These are phyloP conservation scores for Eucalyptus cloeziana DNA, from an alignment of 345 rosid genomes.

Conservation along the genomic window DNA sequence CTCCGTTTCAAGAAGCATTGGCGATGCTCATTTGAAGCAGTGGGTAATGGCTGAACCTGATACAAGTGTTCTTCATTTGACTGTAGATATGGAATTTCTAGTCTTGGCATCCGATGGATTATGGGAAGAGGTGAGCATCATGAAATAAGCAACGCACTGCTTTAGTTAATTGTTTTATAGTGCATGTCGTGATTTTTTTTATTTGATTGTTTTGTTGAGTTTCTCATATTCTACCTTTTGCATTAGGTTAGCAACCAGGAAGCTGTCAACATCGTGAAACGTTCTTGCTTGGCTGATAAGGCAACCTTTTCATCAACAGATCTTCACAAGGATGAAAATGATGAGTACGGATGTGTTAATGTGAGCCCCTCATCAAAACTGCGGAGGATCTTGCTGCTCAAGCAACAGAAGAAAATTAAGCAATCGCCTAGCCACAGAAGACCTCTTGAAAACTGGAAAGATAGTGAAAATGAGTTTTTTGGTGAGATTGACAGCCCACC, in stretches of 20 bases:
- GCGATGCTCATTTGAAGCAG: constrained; percentile 74
- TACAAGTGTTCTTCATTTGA: constrained; percentile 25
- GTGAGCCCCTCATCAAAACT: constrained; percentile 63
- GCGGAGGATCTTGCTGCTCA: constrained; percentile 44
- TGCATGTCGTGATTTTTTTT: neutral
- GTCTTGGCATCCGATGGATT: constrained; percentile 81
- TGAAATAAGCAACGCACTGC: neutral
- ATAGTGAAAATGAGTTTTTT: constrained; percentile 20
- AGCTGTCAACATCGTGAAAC: constrained; percentile 38
- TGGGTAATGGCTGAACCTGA: constrained; percentile 82
- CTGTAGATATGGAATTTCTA: constrained; percentile 62
- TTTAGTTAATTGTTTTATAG: neutral
- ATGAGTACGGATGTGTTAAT: constrained; percentile 22
- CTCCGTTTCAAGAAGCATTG: constrained; percentile 68
- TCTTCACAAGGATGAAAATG: constrained; percentile 1
- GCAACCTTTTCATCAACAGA: neutral
- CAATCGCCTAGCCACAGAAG: constrained; percentile 21
- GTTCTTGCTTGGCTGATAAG: constrained; percentile 15
- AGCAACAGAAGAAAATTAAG: constrained; percentile 15
- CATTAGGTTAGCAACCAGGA: constrained; percentile 65
- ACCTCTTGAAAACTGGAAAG: constrained; percentile 1
- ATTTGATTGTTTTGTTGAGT: neutral
- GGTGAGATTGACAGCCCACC: constrained; percentile 46
- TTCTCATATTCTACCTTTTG: neutral
- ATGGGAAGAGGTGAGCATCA: constrained; percentile 44